These are phyloP conservation scores for Terana coerulea DNA, from an alignment of 768 basidiomycete genomes.

Conservation along the genomic window DNA sequence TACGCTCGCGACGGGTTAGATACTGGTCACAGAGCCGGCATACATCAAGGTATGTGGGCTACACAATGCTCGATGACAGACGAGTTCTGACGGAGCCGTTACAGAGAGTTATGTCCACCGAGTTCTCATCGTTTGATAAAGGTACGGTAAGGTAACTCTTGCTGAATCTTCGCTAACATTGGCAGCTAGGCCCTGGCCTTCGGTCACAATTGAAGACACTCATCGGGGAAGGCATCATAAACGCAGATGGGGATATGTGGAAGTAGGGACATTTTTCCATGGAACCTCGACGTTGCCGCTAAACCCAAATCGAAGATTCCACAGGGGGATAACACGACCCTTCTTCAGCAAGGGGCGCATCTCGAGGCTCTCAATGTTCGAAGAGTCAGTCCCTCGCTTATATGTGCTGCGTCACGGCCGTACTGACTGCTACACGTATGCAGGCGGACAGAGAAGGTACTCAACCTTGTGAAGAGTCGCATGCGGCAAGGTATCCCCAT, in stretches of 20 bases:
- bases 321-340: conserved; percentile 39
- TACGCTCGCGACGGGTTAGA: conserved; percentile 21
- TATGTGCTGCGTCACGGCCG: neutral
- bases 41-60: conserved; percentile 34
- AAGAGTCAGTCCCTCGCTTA: conserved; percentile 15
- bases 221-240: conserved; percentile 36
- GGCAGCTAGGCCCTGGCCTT: conserved; percentile 11
- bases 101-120: conserved; percentile 34
- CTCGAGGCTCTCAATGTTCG: conserved; percentile 38
- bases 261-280: conserved; percentile 25
- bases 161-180: neutral
- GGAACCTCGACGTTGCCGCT: too few relatives aligned
- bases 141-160: conserved; percentile 16
- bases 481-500: conserved; percentile 34
- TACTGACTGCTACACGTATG: neutral
- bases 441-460: conserved; percentile 30
- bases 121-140: conserved; percentile 35
- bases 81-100: neutral
- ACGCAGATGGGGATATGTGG: conserved; percentile 40
- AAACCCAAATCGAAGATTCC: conserved; percentile 28
- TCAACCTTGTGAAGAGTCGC: conserved; percentile 30
- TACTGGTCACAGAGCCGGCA: conserved; percentile 45
- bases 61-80: neutral
- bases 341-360: conserved; percentile 39
- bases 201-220: conserved; percentile 17